A percentile compares a stretch with the other conserved stretches of the same genome.
phyloP scores from a whole-genome alignment of 208 protist genomes.

The Trypanosomatidae sp. region DNA sequence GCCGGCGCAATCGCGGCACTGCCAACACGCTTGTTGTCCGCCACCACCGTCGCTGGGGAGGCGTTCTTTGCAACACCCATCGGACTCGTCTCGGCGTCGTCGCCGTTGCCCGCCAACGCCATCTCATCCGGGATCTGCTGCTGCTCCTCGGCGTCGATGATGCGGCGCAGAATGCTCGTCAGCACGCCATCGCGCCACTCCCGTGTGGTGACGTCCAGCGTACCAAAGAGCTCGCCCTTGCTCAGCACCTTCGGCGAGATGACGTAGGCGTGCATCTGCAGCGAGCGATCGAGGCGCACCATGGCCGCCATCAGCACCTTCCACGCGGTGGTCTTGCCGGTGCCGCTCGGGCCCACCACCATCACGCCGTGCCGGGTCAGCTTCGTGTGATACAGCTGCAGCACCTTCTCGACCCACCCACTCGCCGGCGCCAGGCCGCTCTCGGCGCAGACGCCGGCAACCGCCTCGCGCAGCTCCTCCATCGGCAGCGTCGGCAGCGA shows the following conservation, averaged over 20 bases:
- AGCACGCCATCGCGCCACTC: slow-evolving; percentile 99
- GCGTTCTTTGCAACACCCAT: background rate
- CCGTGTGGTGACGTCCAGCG: slow-evolving; percentile 97
- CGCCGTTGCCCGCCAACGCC: slow-evolving; percentile 14
- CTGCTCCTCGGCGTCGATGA: slow-evolving; percentile 92
- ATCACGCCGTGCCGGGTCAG: slow-evolving; percentile 99
- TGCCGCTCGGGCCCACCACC: slow-evolving; percentile 98
- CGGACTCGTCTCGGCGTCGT: background rate
- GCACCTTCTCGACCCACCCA: slow-evolving; percentile 97
- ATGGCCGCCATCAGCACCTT: slow-evolving; percentile 95
- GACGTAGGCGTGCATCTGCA: slow-evolving; percentile 90
- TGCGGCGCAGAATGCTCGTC: slow-evolving; percentile 96
- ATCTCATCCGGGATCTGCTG: slow-evolving; percentile 47
- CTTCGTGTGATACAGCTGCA: slow-evolving; percentile 98
- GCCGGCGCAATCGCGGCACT: background rate
- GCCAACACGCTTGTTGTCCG: background rate
- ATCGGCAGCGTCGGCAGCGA: slow-evolving; percentile 44
- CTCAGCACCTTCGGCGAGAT: slow-evolving; percentile 99
- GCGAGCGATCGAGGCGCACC: slow-evolving; percentile 65
- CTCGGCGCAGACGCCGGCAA: slow-evolving; percentile 82
- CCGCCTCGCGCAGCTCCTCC: slow-evolving; percentile 59
- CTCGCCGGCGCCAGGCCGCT: slow-evolving; percentile 47
- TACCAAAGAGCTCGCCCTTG: slow-evolving; percentile 99
- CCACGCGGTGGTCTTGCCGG: slow-evolving; percentile 98
- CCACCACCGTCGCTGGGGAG: background rate